phyloP scores from a whole-genome alignment of 2,329 filamentous ascomycete genomes.

The Arthroderma sp. region DNA sequence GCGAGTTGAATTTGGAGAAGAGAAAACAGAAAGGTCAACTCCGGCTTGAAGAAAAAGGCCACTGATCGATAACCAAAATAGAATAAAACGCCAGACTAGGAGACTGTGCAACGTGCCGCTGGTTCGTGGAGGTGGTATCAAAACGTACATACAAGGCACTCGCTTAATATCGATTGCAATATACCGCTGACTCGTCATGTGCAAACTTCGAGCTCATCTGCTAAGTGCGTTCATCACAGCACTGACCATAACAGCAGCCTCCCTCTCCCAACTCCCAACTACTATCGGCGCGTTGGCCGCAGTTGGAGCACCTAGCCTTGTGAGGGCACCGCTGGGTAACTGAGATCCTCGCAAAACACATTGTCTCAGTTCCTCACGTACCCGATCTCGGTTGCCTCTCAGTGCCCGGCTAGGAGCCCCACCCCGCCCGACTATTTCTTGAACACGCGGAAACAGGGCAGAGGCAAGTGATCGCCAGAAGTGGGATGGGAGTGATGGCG shows the following conservation, averaged over 20 bases:
- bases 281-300: constrained; percentile 20
- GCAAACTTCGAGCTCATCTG: constrained; percentile 12
- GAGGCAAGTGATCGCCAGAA: constrained; percentile 88
- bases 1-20: too few species aligned
- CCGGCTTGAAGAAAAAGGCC: too few species aligned
- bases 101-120: too few species aligned
- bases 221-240: constrained; percentile 52
- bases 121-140: too few species aligned
- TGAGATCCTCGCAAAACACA: constrained; percentile 70
- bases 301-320: constrained; percentile 20
- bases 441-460: constrained; percentile 60
- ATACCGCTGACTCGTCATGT: not conserved
- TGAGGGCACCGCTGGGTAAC: constrained; percentile 36
- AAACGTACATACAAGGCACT: too few species aligned
- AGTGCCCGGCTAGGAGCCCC: constrained; percentile 75
- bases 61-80: too few species aligned
- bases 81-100: too few species aligned
- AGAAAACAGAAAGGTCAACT: too few species aligned
- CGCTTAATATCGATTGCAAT: not conserved
- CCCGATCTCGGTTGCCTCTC: constrained; percentile 57
- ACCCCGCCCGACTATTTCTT: constrained; percentile 71
- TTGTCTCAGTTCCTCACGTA: constrained; percentile 65
- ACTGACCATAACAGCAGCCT: constrained; percentile 88
- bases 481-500: constrained; percentile 71
- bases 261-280: constrained; percentile 62